Evolutionary conservation across 106 monocot species (phyloP), one percentile per base, ranked within the genome.

Genomic region (Chionographis japonica): DNA sequence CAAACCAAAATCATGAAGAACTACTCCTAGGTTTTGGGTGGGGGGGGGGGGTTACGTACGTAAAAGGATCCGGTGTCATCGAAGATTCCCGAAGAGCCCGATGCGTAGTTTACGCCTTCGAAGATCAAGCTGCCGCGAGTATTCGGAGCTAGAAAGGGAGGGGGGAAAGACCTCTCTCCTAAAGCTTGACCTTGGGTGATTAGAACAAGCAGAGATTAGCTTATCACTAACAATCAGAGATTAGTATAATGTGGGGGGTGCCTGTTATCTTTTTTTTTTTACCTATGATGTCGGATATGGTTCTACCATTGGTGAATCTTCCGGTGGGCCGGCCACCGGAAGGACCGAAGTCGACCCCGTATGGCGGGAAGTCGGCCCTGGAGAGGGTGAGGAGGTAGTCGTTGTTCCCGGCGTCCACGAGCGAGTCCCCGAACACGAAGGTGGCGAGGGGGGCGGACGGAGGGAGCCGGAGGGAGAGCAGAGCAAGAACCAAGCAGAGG

Each of bases 401-500:
- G 8, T 85, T 85, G 66, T 85, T 85, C 2, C 85, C 85, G 27
- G 71, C 61, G 58, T 85, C 85, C 13, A 72, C 85, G 56, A 85
- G 65, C 49, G 85, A 85, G 68, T 85, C 85, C 4, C 85, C 85
- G 54, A 81, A 85, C 64, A 85, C 60, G 52, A 85, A 85, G n/a
- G 74, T 67, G 27, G 74, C 65, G 18, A 67, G 63, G 38, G 66
- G 54, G 46, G 58, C n/a, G 39, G 75, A 72, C 9, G 85, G 51
- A 67, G 49, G 59, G 7, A 52, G 12, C 27, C 20, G 61, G 37
- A 60, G 54, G 68, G 37, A 61, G 59, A 80, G 5, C 46, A 70
- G 50, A 9, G 58, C 6, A 50, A 68, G 56, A 40, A 61, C 16
- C n/a, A 68, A 8, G 52, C 60, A 46, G 10, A 62, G 50, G 37